Base-by-base conservation (phyloP, 805 yeast species). In the Scheffersomyces stipitis region DNA sequence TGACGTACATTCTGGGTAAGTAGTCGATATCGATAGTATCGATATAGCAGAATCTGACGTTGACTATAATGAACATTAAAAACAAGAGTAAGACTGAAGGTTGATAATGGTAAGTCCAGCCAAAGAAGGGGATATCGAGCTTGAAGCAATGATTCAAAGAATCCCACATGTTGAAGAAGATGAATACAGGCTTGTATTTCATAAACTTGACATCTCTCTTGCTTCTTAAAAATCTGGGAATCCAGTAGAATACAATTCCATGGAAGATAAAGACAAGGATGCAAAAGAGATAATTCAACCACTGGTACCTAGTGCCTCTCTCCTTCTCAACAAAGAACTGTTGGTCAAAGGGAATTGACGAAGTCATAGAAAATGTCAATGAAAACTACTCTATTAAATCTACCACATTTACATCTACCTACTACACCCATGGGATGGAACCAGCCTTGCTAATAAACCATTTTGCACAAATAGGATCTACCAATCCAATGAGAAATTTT, bases 161-260 rank as follows among this genome's bases (percentile, higher is more conserved):
- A 12, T 58, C 56, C 62, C 65, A 63, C 18, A 41, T 12, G 20
- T 49, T 56, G 7, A 66, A 13, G 20, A 62, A 41, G 13, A 41
- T 46, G 41, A 64, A 69, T 33, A 49, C 62, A 3, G 43, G 39
- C 31, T 34, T 38, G 22, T 48, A 38, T 9, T 31, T 43, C 2
- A 55, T 33, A 7, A 50, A 14, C 7, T 39, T 32, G 3, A 42
- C 34, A 7, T 31, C 34, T 39, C 71, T 47, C 13, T 37, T 44
- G 0, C 37, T 30, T 37, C 76, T 44, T 9, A 69, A 41, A 23
- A 28, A 49, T 24, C 55, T 43, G 3, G 75, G 75, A 5, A 68
- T 48, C 74, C 75, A 69, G 30, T 60, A 56, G 46, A 70, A 68
- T 3, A 70, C n/a, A 1, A 64, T 5, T 3, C 78, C 78, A 49